Evolutionary conservation across 768 basidiomycete species (phyloP), one percentile per base, ranked within the genome.

Genomic region (Collybiopsis luxurians): DNA sequence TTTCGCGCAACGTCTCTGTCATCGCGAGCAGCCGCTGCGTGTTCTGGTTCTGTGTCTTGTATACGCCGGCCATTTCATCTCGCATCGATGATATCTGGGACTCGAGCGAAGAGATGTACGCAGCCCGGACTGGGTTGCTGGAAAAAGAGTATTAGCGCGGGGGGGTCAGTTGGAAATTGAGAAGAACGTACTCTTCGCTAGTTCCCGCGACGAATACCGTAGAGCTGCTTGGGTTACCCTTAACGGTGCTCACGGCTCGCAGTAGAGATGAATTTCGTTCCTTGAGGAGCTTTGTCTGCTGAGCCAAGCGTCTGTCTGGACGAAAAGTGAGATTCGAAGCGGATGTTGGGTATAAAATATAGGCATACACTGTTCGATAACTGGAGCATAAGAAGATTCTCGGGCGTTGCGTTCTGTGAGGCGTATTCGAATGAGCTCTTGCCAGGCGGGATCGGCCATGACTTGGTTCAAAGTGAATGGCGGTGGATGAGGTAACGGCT

Each of bases 1-100:
- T 89, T 70, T 95, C 95, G 49, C 94, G 86, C 7, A 98, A 79
- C 1, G 92, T 93, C 71, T 99, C 97, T 59, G 92, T 95, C 87
- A 99, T 93, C 3, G 90, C 82, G 13, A 99, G 79, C 7, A 96
- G 82, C 38, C 94, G 83, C 69, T 97, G 95, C 1, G 95, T 91
- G 70, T 97, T 96, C 73, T 96, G 93, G 3, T 92, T 91, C 60
- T 98, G 95, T 0, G 93, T 92, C 71, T 96, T 95, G 78, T 98
- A 99, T 1, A 96, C 86, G 9, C 90, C 92, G 2, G 95, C 92
- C 49, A 98, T 80, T 70, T 98, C 96, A 63, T 92, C 90, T 31
- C 95, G 87, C 48, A 97, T 77, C 11, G 90, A 87, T 2, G 93
- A 92, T 69, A 98, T 90, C 67, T 98, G 95, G 3, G 90, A 87